These are phyloP conservation scores for Globisporangium carolinianum DNA, from an alignment of 352 stramenopile species.

Conservation along the genomic window DNA sequence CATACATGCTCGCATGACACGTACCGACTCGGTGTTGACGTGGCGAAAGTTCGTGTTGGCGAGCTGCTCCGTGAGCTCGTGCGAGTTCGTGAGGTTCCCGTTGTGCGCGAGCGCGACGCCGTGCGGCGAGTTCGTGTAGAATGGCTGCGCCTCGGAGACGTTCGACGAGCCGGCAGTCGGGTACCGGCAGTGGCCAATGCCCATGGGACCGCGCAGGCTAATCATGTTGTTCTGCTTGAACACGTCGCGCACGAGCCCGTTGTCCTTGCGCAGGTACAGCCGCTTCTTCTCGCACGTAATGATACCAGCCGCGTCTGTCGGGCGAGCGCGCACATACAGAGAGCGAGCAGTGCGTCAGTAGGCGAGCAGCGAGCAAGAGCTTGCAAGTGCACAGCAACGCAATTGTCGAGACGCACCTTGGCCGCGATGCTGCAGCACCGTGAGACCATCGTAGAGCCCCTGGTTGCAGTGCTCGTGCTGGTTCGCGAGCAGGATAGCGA, in stretches of 20 bases:
- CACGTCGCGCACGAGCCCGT: slow-evolving; percentile 97
- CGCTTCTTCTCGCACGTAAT: slow-evolving; percentile 92
- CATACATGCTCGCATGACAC: background rate
- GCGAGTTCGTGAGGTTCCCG: slow-evolving; percentile 98
- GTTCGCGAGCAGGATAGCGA: slow-evolving; percentile 94
- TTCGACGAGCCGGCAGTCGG: slow-evolving; percentile 92
- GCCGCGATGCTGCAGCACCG: slow-evolving; percentile 96
- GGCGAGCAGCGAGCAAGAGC: background rate
- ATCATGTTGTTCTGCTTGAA: slow-evolving; percentile 99
- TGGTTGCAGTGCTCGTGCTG: slow-evolving; percentile 93
- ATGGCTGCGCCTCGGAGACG: slow-evolving; percentile 92
- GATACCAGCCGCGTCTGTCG: slow-evolving; percentile 89
- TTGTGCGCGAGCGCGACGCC: slow-evolving; percentile 97
- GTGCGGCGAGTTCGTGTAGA: slow-evolving; percentile 99
- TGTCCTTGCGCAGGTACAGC: slow-evolving; percentile 97
- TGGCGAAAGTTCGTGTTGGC: slow-evolving; percentile 91
- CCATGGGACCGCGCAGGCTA: slow-evolving; percentile 92
- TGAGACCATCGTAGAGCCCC: slow-evolving; percentile 95
- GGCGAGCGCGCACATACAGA: no score
- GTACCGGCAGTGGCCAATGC: slow-evolving; percentile 98
- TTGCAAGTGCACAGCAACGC: background rate
- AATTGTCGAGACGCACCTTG: slow-evolving; percentile 59
- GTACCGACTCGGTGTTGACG: slow-evolving; percentile 96
- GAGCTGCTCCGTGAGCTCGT: slow-evolving; percentile 91
- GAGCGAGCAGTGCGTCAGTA: no score